These are phyloP conservation scores for Arabis hirsuta DNA, from an alignment of 345 rosid species.

Conservation along the genomic window DNA sequence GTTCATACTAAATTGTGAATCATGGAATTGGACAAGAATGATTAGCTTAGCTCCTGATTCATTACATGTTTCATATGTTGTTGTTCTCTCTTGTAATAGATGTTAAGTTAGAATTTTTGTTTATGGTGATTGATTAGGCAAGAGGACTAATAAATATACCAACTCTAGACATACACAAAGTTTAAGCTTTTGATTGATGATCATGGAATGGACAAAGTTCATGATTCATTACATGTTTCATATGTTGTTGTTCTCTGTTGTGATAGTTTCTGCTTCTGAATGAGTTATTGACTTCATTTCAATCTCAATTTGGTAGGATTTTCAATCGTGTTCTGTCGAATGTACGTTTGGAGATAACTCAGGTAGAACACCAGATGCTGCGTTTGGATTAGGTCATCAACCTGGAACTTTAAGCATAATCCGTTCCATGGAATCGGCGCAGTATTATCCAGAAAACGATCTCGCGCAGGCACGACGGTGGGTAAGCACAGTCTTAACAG, in stretches of 20 bases:
- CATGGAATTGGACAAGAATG: too few species aligned
- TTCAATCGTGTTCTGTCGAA: slow-evolving; percentile 65
- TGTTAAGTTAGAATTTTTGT: too few species aligned
- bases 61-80: too few species aligned
- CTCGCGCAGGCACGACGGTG: slow-evolving; percentile 90
- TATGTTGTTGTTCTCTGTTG: too few species aligned
- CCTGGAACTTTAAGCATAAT: slow-evolving; percentile 56
- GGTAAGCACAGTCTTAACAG: slow-evolving; percentile 76
- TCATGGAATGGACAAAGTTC: slow-evolving; percentile 1
- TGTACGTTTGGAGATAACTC: slow-evolving; percentile 64
- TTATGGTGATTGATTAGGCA: not conserved
- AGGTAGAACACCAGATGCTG: slow-evolving; percentile 65
- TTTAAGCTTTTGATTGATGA: slow-evolving; percentile 1
- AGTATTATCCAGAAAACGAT: slow-evolving; percentile 75
- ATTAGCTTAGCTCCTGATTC: too few species aligned
- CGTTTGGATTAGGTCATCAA: slow-evolving; percentile 54
- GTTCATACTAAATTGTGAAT: too few species aligned
- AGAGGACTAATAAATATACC: not conserved
- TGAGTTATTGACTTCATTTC: not conserved
- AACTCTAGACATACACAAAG: not conserved
- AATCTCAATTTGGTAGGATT: slow-evolving; percentile 52
- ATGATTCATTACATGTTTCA: not conserved
- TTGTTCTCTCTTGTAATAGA: too few species aligned
- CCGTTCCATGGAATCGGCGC: slow-evolving; percentile 94
- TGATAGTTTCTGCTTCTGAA: not conserved